phyloP scores from a whole-genome alignment of 169 alveolate genomes.

The Miamiensis avidus region DNA sequence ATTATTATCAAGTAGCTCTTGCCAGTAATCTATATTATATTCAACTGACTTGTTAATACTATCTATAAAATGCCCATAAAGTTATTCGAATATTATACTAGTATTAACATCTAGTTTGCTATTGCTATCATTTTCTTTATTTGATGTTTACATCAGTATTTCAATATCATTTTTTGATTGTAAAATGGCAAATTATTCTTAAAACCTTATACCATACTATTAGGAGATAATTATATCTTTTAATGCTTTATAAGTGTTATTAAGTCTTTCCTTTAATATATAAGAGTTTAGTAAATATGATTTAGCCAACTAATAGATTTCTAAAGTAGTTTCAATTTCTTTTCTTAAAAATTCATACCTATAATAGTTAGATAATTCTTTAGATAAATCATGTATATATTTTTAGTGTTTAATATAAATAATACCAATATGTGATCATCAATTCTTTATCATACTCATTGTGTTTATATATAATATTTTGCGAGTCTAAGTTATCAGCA shows the following conservation, averaged over 20 bases:
- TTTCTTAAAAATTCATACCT: background rate
- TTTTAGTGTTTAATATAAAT: too few relatives aligned
- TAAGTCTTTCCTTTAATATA: background rate
- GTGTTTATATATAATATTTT: too few relatives aligned
- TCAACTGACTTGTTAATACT: background rate
- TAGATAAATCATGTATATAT: too few relatives aligned
- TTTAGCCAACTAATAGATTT: too few relatives aligned
- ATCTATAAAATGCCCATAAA: background rate
- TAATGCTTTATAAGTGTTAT: background rate
- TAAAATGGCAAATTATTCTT: background rate
- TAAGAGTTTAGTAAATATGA: background rate
- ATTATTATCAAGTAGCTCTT: background rate
- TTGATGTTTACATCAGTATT: background rate
- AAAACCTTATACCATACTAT: too few relatives aligned
- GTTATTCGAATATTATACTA: background rate
- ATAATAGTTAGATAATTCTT: too few relatives aligned
- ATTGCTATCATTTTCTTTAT: background rate
- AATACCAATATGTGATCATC: too few relatives aligned
- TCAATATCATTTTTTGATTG: background rate
- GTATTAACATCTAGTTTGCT: background rate
- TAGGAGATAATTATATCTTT: background rate
- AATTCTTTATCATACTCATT: too few relatives aligned
- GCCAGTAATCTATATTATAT: background rate
- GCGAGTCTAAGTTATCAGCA: too few relatives aligned
- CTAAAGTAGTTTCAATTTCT: background rate